Evolutionary conservation across 306 rosid genomes (phyloP).

Genomic region (Begonia loranthoides): DNA sequence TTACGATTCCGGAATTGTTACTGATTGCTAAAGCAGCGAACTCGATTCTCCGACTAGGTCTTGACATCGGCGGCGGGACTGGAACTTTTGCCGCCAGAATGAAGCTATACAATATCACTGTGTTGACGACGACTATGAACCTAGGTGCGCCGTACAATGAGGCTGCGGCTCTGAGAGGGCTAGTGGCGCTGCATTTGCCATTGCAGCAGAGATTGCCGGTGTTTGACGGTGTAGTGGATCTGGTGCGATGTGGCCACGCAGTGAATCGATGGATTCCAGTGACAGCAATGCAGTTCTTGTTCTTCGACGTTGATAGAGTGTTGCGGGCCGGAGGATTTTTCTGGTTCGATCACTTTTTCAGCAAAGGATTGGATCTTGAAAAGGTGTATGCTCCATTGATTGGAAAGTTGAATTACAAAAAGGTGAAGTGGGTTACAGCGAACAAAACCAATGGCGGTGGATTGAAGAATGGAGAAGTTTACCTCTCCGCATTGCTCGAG

Average conservation of each 20-base stretch:
- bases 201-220: slow-evolving; percentile 80
- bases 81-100: slow-evolving; percentile 83
- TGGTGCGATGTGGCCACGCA: slow-evolving; percentile 83
- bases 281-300: slow-evolving; percentile 60
- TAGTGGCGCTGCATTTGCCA: slow-evolving; percentile 83
- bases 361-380: slow-evolving; percentile 70
- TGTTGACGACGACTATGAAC: slow-evolving; percentile 75
- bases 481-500: slow-evolving; percentile 74
- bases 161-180: slow-evolving; percentile 71
- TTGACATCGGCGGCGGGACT: slow-evolving; percentile 79
- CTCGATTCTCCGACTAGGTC: slow-evolving; percentile 56
- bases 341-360: slow-evolving; percentile 86
- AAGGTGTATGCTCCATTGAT: slow-evolving; percentile 63
- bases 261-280: slow-evolving; percentile 91
- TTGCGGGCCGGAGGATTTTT: slow-evolving; percentile 79
- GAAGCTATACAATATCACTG: slow-evolving; percentile 64
- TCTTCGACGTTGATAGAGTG: slow-evolving; percentile 71
- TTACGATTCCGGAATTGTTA: slow-evolving; percentile 56
- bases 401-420: slow-evolving; percentile 71
- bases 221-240: slow-evolving; percentile 74
- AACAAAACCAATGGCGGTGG: slow-evolving; percentile 46
- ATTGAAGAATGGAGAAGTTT: slow-evolving; percentile 65
- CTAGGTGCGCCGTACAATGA: slow-evolving; percentile 68
- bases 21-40: slow-evolving; percentile 56
- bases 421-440: slow-evolving; percentile 84